phyloP scores from a whole-genome alignment of 305 asterid genomes.

The Fraxinus sp. region DNA sequence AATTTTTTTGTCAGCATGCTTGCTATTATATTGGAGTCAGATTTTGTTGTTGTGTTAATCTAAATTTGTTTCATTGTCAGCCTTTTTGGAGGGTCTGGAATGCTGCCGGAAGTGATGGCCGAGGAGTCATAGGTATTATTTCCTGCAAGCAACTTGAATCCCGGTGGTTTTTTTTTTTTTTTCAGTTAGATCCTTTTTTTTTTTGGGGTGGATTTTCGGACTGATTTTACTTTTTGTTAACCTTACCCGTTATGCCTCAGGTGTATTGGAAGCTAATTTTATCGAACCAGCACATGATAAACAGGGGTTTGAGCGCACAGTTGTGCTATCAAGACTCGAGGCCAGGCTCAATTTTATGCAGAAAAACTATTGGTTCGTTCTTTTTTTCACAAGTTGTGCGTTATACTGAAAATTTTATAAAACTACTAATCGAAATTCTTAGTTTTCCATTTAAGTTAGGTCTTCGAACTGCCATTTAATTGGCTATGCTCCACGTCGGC shows the following conservation, averaged over 20 bases:
- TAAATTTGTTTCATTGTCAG: constrained; percentile 24
- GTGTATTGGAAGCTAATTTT: constrained; percentile 74
- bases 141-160: not conserved
- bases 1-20: not conserved
- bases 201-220: not conserved
- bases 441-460: constrained; percentile 36
- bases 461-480: constrained; percentile 48
- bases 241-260: constrained; percentile 29
- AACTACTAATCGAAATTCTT: not conserved
- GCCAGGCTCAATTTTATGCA: constrained; percentile 42
- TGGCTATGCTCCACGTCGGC: constrained; percentile 66
- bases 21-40: not conserved
- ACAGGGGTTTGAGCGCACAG: constrained; percentile 72
- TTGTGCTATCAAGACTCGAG: constrained; percentile 58
- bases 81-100: constrained; percentile 89
- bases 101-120: constrained; percentile 83
- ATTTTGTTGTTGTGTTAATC: not conserved
- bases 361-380: constrained; percentile 62
- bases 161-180: not conserved
- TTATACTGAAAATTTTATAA: not conserved
- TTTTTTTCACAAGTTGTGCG: not conserved
- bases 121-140: constrained; percentile 59
- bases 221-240: not conserved
- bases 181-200: not conserved
- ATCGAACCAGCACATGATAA: constrained; percentile 83